Conservation (phyloP, 129 eudicot genomes). For the Arctium minus region DNA sequence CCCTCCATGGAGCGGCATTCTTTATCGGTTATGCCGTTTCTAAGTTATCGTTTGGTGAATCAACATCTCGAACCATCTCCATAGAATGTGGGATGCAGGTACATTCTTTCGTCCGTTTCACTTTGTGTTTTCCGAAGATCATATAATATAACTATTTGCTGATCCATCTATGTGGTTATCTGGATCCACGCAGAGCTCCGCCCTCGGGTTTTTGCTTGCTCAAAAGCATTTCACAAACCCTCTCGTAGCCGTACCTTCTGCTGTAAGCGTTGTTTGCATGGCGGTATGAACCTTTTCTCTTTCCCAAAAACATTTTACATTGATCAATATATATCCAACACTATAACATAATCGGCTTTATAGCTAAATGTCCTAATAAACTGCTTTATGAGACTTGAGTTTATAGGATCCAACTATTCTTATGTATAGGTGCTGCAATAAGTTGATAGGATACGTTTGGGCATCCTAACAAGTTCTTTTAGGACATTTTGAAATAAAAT, state of each 20-base stretch:
- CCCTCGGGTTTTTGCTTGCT: constrained; percentile 93
- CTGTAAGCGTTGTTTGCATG: constrained; percentile 98
- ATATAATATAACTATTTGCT: constrained; percentile 1
- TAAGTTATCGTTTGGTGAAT: constrained; percentile 88
- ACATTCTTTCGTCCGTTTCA: neutral
- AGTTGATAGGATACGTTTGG: neutral
- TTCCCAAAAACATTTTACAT: neutral
- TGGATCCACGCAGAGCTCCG: constrained; percentile 75
- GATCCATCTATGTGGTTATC: neutral
- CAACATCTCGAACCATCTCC: constrained; percentile 97
- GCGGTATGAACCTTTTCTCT: constrained; percentile 59
- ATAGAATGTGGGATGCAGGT: constrained; percentile 99
- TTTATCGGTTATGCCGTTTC: constrained; percentile 81
- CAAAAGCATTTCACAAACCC: constrained; percentile 97
- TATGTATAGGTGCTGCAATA: neutral
- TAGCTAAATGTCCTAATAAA: neutral
- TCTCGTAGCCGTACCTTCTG: constrained; percentile 98
- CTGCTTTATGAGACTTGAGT: neutral
- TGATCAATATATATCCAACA: neutral
- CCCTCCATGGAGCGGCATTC: constrained; percentile 88
- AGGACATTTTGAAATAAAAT: neutral
- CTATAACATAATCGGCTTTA: neutral
- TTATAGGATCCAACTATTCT: neutral
- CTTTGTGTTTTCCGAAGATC: neutral
- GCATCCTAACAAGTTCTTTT: neutral